phyloP scores from a whole-genome alignment of 306 rosid genomes.

The Cyamopsis tetragonoloba region DNA sequence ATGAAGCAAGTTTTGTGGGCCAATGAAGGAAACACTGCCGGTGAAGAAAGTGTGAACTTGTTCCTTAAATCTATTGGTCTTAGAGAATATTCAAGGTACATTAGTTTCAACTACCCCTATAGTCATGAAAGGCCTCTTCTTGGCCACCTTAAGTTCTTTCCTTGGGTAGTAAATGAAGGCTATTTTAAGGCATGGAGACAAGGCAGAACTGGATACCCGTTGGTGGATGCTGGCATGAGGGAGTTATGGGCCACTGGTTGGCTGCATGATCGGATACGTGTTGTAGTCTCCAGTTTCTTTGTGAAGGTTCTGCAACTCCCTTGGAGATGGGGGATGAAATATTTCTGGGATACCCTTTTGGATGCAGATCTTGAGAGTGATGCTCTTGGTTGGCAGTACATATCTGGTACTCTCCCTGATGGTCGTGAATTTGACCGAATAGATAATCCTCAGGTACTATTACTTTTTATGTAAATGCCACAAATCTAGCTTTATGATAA shows the following conservation, averaged over 20 bases:
- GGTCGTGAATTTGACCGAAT: conserved; percentile 80
- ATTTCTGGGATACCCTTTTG: conserved; percentile 96
- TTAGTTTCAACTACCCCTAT: conserved; percentile 82
- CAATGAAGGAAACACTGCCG: conserved; percentile 79
- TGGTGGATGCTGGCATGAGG: conserved; percentile 99
- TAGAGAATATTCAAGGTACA: conserved; percentile 88
- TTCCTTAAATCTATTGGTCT: conserved; percentile 88
- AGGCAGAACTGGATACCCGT: conserved; percentile 94
- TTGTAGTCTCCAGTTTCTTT: conserved; percentile 90
- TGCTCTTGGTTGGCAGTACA: conserved; percentile 97
- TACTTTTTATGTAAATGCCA: neutral
- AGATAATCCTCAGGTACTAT: conserved; percentile 82
- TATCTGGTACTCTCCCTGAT: conserved; percentile 85
- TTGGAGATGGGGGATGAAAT: conserved; percentile 99
- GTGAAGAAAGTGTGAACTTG: conserved; percentile 86
- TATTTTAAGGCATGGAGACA: conserved; percentile 95
- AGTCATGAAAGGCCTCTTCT: conserved; percentile 87
- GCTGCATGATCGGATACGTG: conserved; percentile 92
- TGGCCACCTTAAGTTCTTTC: conserved; percentile 79
- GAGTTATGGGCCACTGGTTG: conserved; percentile 99
- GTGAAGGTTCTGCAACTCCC: conserved; percentile 98
- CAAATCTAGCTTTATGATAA: conserved; percentile 15
- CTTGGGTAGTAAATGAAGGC: conserved; percentile 72
- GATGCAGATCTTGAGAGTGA: conserved; percentile 98
- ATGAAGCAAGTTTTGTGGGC: conserved; percentile 89